A percentile compares a stretch with the other conserved stretches of the same genome.
These are phyloP conservation scores for Phytopythium boreale DNA, from an alignment of 352 stramenopile species.

Conservation along the genomic window DNA sequence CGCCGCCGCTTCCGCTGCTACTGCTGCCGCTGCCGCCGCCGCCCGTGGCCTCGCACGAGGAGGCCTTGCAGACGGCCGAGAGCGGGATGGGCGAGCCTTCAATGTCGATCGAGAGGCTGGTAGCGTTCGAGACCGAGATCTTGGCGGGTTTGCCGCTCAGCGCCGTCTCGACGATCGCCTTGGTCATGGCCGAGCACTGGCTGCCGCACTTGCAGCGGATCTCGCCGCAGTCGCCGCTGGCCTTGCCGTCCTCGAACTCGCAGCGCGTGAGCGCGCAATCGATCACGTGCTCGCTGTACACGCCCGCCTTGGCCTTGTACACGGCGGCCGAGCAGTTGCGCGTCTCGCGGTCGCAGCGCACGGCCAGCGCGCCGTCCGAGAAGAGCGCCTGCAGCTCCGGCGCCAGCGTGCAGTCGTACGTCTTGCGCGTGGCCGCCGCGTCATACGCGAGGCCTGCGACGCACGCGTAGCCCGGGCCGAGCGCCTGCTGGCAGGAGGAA, in stretches of 20 bases:
- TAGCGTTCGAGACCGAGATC: constrained; percentile 38
- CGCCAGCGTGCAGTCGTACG: constrained; percentile 62
- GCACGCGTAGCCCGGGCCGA: constrained; percentile 39
- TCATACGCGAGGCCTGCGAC: constrained; percentile 49
- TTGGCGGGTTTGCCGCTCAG: constrained; percentile 68
- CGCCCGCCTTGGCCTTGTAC: constrained; percentile 50
- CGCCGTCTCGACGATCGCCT: constrained; percentile 55
- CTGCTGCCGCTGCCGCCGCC: constrained; percentile 17
- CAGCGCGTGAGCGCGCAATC: constrained; percentile 65
- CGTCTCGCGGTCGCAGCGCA: constrained; percentile 47
- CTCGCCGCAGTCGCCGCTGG: constrained; percentile 35
- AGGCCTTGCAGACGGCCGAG: constrained; percentile 55
- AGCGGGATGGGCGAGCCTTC: constrained; percentile 68
- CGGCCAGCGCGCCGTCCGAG: constrained; percentile 55
- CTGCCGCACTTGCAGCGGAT: constrained; percentile 69
- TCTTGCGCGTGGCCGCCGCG: constrained; percentile 45
- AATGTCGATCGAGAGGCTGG: constrained; percentile 61
- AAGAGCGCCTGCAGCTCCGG: constrained; percentile 58
- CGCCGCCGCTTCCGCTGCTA: constrained; percentile 17
- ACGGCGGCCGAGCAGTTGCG: constrained; percentile 61
- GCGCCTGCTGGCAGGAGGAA: constrained; percentile 33
- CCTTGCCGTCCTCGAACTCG: constrained; percentile 35
- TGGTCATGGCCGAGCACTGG: constrained; percentile 58
- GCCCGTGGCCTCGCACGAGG: constrained; percentile 48
- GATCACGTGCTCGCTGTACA: constrained; percentile 57